A percentile compares a stretch with the other conserved stretches of the same genome.
These are phyloP conservation scores for Globisporangium perplexum DNA, from an alignment of 352 stramenopile species.

Conservation along the genomic window DNA sequence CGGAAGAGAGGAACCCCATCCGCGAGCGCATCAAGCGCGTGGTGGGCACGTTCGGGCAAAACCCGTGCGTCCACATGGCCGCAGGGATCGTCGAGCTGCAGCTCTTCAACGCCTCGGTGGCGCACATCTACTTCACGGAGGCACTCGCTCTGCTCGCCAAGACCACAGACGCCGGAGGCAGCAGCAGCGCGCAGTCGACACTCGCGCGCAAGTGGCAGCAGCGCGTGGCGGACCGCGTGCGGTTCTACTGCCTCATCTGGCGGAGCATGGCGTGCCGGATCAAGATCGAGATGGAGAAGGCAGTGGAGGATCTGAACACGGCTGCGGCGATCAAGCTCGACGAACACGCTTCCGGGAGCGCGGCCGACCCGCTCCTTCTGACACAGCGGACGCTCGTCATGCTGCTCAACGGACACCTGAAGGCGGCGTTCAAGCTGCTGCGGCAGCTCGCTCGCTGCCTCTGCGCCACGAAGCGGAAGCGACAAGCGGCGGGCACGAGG, in stretches of 20 bases:
- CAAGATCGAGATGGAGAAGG: constrained; percentile 43
- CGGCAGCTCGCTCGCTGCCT: constrained; percentile 22
- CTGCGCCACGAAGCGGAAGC: constrained; percentile 3
- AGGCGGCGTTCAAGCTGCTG: constrained; percentile 41
- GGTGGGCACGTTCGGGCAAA: constrained; percentile 10
- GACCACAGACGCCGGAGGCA: background rate
- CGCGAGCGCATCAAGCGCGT: constrained; percentile 22
- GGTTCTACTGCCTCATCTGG: constrained; percentile 53
- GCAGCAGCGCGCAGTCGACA: constrained; percentile 9
- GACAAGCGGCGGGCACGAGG: background rate
- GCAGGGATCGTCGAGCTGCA: constrained; percentile 46
- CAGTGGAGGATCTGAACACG: constrained; percentile 48
- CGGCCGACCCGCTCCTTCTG: constrained; percentile 29
- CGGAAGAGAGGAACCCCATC: constrained; percentile 1
- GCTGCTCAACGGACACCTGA: constrained; percentile 49
- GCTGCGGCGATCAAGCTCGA: constrained; percentile 26
- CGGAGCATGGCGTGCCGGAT: constrained; percentile 33
- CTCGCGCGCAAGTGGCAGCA: constrained; percentile 28
- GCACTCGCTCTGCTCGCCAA: constrained; percentile 27
- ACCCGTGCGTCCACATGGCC: constrained; percentile 44
- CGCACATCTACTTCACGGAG: constrained; percentile 35
- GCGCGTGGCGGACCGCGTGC: constrained; percentile 26
- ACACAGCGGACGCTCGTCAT: constrained; percentile 42
- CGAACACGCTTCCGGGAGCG: constrained; percentile 4
- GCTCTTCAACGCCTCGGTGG: constrained; percentile 29